Conservation (phyloP, 441 rosid genomes). For the Erodium chrysanthum region DNA sequence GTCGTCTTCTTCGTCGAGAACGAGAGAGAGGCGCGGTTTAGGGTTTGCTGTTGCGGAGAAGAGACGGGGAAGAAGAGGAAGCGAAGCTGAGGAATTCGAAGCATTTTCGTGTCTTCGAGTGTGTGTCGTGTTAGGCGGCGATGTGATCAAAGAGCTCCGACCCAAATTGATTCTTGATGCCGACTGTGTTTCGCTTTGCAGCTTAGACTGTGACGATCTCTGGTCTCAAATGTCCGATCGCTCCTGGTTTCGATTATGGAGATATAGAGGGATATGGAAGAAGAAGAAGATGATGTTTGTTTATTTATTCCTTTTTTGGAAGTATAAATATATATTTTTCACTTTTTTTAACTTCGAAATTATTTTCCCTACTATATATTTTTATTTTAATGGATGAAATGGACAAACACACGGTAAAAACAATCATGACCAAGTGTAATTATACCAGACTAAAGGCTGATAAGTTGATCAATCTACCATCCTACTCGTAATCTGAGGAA, state of each 20-base stretch:
- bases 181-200: background rate
- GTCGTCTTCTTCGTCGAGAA: background rate
- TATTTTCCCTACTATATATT: too few relatives aligned
- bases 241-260: background rate
- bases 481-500: too few relatives aligned
- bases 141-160: background rate
- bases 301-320: too few relatives aligned
- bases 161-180: background rate
- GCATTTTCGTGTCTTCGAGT: background rate
- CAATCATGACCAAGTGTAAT: too few relatives aligned
- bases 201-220: background rate
- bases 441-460: too few relatives aligned
- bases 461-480: too few relatives aligned
- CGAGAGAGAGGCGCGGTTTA: background rate
- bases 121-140: background rate
- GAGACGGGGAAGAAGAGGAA: background rate
- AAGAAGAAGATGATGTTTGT: too few relatives aligned
- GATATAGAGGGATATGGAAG: too few relatives aligned
- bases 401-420: too few relatives aligned
- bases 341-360: too few relatives aligned
- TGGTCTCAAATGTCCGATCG: background rate
- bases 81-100: constrained; percentile 4
- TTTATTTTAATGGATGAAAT: too few relatives aligned
- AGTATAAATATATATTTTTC: too few relatives aligned
- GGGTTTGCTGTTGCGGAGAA: background rate